Evolutionary conservation across 371 early-diverging fungal species (phyloP).

Genomic region (Racocetra persica): DNA sequence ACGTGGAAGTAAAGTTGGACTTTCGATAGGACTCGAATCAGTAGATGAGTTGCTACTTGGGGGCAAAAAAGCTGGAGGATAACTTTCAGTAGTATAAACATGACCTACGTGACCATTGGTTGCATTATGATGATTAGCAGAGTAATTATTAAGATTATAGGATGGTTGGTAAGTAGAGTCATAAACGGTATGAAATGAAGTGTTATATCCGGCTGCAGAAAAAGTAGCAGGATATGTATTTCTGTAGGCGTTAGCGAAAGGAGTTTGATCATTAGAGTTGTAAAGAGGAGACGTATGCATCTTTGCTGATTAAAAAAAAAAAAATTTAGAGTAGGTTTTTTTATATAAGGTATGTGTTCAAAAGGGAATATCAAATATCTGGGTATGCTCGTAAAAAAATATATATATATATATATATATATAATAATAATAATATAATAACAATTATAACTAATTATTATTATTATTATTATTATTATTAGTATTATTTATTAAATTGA

Average conservation of each 20-base stretch:
- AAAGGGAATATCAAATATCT: neutral
- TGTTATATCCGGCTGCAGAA: neutral
- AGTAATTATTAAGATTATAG: neutral
- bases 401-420: neutral
- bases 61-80: constrained; percentile 18
- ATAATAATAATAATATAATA: neutral
- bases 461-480: neutral
- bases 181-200: neutral
- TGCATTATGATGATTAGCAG: neutral
- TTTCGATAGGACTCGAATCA: constrained; percentile 26
- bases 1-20: constrained; percentile 2
- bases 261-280: neutral
- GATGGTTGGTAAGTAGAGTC: neutral
- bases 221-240: neutral
- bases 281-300: neutral
- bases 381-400: neutral
- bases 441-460: neutral
- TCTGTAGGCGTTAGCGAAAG: too few relatives aligned
- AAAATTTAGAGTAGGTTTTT: neutral
- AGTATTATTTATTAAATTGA: neutral
- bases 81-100: constrained; percentile 26
- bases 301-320: neutral
- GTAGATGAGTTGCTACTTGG: neutral
- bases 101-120: constrained; percentile 1
- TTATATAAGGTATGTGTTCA: neutral